These are phyloP conservation scores for Physcomitrellopsis africana DNA, from an alignment of 225 moss, liverwort and hornwort species.

Conservation along the genomic window DNA sequence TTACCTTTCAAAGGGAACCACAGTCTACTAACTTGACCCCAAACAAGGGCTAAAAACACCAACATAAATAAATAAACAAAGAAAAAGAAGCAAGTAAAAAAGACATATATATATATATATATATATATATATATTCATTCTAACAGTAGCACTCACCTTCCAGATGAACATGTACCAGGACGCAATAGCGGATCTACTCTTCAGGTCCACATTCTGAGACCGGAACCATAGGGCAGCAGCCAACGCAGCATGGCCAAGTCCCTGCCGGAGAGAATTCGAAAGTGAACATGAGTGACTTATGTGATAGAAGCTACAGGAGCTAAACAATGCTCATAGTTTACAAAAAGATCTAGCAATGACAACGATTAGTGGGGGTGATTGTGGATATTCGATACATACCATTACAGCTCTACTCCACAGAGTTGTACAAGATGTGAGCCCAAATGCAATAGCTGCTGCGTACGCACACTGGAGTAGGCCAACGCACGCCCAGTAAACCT, in stretches of 20 bases:
- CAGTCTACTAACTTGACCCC: no score
- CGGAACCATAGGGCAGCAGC: conserved; percentile 62
- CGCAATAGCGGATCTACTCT: conserved; percentile 64
- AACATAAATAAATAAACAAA: not conserved
- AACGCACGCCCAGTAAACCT: conserved; percentile 86
- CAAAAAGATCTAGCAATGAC: not conserved
- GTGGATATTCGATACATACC: conserved; percentile 31
- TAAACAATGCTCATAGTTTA: not conserved
- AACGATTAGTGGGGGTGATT: not conserved
- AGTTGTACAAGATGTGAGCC: conserved; percentile 49
- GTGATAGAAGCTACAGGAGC: not conserved
- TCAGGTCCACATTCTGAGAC: conserved; percentile 79
- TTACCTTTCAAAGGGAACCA: not conserved
- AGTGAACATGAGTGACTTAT: not conserved
- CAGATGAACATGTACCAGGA: conserved; percentile 96
- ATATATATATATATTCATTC: no score
- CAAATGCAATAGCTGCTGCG: conserved; percentile 60
- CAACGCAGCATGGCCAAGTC: conserved; percentile 67
- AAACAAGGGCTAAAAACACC: not conserved
- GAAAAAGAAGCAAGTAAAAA: not conserved
- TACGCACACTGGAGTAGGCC: conserved; percentile 80
- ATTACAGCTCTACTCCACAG: conserved; percentile 61
- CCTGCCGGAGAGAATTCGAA: conserved; percentile 38
- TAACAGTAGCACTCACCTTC: conserved; percentile 51
- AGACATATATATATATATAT: no score